Conservation (phyloP, 345 rosid genomes). For the Acer yangbiense region DNA sequence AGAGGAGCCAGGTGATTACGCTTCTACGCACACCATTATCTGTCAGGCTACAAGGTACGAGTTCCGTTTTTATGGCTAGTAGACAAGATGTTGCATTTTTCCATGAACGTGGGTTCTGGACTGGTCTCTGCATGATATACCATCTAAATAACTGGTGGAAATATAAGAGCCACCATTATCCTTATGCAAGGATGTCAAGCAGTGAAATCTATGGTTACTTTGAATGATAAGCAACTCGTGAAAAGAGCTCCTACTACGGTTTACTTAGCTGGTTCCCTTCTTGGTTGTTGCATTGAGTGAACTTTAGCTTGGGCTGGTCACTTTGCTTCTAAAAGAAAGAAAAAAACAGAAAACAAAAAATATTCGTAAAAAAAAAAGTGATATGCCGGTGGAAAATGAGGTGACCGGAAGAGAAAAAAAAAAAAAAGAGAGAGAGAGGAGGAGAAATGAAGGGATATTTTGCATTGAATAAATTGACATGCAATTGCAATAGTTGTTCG, state of each 20-base stretch:
- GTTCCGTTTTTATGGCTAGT: constrained; percentile 29
- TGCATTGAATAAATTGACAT: neutral
- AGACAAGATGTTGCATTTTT: neutral
- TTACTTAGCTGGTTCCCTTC: neutral
- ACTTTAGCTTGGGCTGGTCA: neutral
- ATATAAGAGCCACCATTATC: neutral
- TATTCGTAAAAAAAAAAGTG: neutral
- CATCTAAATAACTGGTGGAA: neutral
- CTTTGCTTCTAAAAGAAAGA: neutral
- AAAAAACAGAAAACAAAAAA: neutral
- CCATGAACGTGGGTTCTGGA: neutral
- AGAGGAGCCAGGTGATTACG: constrained; percentile 30
- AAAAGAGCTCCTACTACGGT: neutral
- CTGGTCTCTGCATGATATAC: neutral
- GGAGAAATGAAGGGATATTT: constrained; percentile 1
- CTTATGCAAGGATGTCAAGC: constrained; percentile 1
- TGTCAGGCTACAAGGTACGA: constrained; percentile 26
- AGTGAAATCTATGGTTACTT: neutral
- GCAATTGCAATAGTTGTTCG: neutral
- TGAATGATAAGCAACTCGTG: neutral
- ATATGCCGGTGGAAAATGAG: neutral
- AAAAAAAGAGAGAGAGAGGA: neutral
- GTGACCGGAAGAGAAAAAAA: neutral
- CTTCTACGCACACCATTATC: constrained; percentile 20
- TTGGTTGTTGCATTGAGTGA: constrained; percentile 13